Percentiles rank a stretch among this genome's conserved stretches.
Evolutionary conservation across 176 grass and related monocot genomes (phyloP).

Genomic region (Oryza longistaminata): DNA sequence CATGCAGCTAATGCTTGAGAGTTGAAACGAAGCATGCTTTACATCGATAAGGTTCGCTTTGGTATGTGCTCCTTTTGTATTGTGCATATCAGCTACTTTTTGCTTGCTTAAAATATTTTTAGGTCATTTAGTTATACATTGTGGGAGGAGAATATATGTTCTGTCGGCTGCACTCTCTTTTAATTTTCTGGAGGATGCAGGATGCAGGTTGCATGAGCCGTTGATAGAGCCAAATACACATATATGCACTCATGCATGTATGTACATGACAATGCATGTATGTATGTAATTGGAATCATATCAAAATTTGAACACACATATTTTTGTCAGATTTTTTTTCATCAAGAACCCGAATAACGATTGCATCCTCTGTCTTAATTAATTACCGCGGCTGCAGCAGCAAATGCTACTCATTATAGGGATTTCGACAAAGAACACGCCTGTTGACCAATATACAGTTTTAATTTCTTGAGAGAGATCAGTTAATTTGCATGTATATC

Average conservation of each 20-base stretch:
- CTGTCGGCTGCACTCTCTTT: not conserved
- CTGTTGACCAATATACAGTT: too few species aligned
- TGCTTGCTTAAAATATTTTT: not conserved
- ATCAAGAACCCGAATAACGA: not conserved
- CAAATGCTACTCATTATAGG: too few species aligned
- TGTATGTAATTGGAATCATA: not conserved
- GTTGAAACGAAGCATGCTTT: too few species aligned
- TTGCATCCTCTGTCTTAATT: too few species aligned
- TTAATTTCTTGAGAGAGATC: too few species aligned
- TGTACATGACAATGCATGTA: not conserved
- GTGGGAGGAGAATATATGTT: constrained; percentile 13
- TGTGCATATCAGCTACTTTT: too few species aligned
- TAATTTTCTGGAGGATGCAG: not conserved
- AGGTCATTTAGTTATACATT: not conserved
- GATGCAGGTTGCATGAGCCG: not conserved
- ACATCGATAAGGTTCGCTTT: not conserved
- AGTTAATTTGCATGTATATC: too few species aligned
- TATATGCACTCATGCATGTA: not conserved
- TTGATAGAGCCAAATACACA: not conserved
- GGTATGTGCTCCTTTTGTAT: not conserved
- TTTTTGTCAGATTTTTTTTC: not conserved
- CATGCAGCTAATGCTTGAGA: not conserved
- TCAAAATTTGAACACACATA: not conserved
- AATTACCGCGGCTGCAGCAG: too few species aligned
- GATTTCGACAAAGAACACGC: too few species aligned